Base-by-base conservation (phyloP, 2,329 filamentous ascomycete genomes). In the Arthrobotrys pseudoclavata region DNA sequence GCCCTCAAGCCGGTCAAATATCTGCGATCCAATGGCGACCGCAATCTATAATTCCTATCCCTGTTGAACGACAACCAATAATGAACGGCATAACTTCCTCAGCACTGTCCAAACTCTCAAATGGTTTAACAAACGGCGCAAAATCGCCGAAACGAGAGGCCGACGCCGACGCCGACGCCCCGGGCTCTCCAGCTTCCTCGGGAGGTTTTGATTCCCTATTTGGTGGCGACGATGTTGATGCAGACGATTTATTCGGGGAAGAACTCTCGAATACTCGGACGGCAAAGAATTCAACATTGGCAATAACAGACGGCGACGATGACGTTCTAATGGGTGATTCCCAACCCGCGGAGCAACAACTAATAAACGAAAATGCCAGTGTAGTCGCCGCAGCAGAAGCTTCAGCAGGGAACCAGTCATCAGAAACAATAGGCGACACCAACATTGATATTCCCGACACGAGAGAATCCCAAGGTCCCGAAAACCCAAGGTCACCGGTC, bases 11-110 rank as follows among this genome's bases (percentile, higher is more conserved):
- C 13, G 87, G 92, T 4, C 96, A 99, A 82, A 94, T 98, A 75
- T 96, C 93, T 1, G 90, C 93, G 1, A 90, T 99, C 47, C 94
- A 98, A 84, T 88, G 93, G 71, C 88, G 96, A 2, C 95, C 96
- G 1, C 87, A 91, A 66, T 93, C 90, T 24, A 91, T 89, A 34
- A 84, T 92, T 0, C 90, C 90, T 67, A 91, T 92, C 76, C 90
- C 90, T 0, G 86, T 85, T 42, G 87, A 89, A 61, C 80, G 86
- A 76, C 88, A 92, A 69, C 83, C 89, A 0, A 84, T 87, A 0
- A 82, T 86, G 0, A 91, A 90, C 72, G 88, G 88, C 5, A 84
- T 85, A 71, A 84, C 87, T 42, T 53, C 79, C 4, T 76, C 79
- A 4, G 79, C 79, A 5, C 80, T 77, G 22, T 79, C 79, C 4